phyloP scores from a whole-genome alignment of 164 flowering plant species.

The Macadamia tetraphylla region DNA sequence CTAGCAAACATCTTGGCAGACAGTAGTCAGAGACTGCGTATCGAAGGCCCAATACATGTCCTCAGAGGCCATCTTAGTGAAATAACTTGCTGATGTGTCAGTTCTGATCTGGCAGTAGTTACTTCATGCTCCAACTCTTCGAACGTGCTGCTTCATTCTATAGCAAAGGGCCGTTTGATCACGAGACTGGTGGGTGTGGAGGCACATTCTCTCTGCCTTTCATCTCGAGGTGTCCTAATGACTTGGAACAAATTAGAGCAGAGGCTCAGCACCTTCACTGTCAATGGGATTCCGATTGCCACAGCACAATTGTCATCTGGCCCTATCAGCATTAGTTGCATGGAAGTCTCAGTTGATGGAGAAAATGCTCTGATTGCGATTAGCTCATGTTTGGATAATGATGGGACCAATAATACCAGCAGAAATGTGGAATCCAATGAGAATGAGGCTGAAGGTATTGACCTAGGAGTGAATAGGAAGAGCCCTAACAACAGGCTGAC shows the following conservation, averaged over 20 bases:
- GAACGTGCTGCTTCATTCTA: constrained; percentile 77
- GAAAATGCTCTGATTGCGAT: constrained; percentile 63
- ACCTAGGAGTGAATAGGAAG: constrained; percentile 20
- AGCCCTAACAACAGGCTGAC: no score
- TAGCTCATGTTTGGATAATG: constrained; percentile 36
- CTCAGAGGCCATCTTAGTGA: constrained; percentile 82
- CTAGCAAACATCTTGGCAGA: constrained; percentile 40
- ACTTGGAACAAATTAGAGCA: constrained; percentile 65
- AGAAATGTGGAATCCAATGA: constrained; percentile 6
- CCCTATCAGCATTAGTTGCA: constrained; percentile 60
- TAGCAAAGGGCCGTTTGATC: constrained; percentile 75
- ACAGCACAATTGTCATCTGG: constrained; percentile 42
- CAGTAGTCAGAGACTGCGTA: constrained; percentile 47
- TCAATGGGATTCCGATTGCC: constrained; percentile 70
- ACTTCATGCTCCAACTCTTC: constrained; percentile 73
- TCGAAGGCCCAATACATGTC: constrained; percentile 92
- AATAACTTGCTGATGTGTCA: constrained; percentile 70
- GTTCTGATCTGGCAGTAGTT: constrained; percentile 77
- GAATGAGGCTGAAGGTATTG: constrained; percentile 15
- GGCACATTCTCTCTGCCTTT: constrained; percentile 76
- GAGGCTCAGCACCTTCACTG: constrained; percentile 55
- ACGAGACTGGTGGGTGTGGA: constrained; percentile 59
- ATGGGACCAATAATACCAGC: constrained; percentile 19
- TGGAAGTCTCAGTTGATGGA: constrained; percentile 84
- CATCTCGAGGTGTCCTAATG: constrained; percentile 67